Evolutionary conservation across 129 eudicot genomes (phyloP).

Genomic region (Helichrysum umbraculigerum): DNA sequence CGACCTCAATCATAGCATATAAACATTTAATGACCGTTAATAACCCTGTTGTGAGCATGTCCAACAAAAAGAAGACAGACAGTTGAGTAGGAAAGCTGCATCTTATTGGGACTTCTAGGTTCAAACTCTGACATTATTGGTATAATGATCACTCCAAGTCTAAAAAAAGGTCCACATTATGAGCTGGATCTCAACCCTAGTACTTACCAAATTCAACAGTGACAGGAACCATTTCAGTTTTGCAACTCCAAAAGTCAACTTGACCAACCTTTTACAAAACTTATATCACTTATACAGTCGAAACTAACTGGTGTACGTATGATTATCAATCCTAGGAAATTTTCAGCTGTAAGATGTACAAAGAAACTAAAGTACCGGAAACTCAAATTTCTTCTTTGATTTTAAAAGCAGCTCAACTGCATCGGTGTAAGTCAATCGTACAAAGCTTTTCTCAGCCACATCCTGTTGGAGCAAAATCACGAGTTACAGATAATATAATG

Average conservation of each 20-base stretch:
- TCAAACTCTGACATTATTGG: neutral
- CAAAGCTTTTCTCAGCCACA: constrained; percentile 82
- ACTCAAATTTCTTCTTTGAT: constrained; percentile 87
- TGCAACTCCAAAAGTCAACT: neutral
- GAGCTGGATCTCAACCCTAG: neutral
- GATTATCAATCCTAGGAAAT: neutral
- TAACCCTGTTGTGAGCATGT: neutral
- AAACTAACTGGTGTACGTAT: neutral
- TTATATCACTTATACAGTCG: neutral
- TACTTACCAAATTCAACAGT: neutral
- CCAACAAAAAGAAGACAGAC: neutral
- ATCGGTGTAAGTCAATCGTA: constrained; percentile 85
- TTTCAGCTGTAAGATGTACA: constrained; percentile 5
- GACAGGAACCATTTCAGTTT: neutral
- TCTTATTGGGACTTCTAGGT: neutral
- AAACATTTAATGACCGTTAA: neutral
- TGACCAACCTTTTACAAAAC: neutral
- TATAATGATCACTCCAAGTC: neutral
- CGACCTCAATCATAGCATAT: neutral
- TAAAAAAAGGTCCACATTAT: neutral
- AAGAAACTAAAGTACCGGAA: constrained; percentile 56
- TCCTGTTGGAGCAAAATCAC: constrained; percentile 56
- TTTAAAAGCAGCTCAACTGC: constrained; percentile 76
- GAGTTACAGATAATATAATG: neutral
- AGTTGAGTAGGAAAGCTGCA: neutral